phyloP scores from a whole-genome alignment of 257 asterid genomes.

The Lycium barbarum region DNA sequence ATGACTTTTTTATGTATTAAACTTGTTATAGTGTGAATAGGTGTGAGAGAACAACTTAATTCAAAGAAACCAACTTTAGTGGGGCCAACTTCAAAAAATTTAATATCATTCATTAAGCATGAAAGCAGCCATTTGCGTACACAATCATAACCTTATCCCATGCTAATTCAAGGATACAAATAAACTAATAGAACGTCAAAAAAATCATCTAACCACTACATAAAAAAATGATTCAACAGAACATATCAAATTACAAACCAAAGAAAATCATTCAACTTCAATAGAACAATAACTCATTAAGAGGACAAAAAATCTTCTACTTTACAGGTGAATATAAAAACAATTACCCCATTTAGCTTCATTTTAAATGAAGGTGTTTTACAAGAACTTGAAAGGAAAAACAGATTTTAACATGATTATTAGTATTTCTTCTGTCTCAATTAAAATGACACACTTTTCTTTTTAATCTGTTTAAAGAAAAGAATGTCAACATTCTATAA shows the following conservation, averaged over 20 bases:
- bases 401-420: too few relatives aligned
- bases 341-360: not conserved
- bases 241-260: not conserved
- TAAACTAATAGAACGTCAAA: conserved; percentile 16
- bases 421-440: too few relatives aligned
- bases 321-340: not conserved
- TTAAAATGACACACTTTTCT: too few relatives aligned
- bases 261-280: not conserved
- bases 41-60: conserved; percentile 38
- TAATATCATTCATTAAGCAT: conserved; percentile 38
- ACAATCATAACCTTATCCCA: conserved; percentile 30
- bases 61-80: conserved; percentile 37
- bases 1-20: not conserved
- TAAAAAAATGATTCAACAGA: conserved; percentile 16
- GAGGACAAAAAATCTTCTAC: not conserved
- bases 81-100: conserved; percentile 47
- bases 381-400: too few relatives aligned
- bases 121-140: conserved; percentile 41
- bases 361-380: too few relatives aligned
- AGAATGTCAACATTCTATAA: too few relatives aligned
- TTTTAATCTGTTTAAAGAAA: too few relatives aligned
- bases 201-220: conserved; percentile 1
- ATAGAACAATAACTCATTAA: not conserved
- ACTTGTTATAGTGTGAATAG: conserved; percentile 33
- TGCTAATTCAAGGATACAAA: conserved; percentile 28